Base-by-base conservation (phyloP, 176 grass and related monocot species). In the Carex scoparia region DNA sequence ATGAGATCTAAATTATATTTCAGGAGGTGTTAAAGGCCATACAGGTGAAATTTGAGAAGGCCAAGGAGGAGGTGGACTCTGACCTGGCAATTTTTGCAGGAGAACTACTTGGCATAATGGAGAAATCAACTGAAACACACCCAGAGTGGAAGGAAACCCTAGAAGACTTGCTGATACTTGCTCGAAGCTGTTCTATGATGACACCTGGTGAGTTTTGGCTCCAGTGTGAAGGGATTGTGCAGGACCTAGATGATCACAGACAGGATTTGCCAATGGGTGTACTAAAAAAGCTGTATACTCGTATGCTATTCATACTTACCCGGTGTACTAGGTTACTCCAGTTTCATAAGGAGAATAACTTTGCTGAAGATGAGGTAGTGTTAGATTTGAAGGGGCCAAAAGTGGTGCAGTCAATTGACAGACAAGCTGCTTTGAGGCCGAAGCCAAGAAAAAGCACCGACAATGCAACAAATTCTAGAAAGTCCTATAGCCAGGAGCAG, bases 71-170 rank as follows among this genome's bases (percentile, higher is more conserved):
- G 68, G 96, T 99, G 81, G 92, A 94, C 84, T 88, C 93, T 87
- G 96, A 99, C 83, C 85, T 99, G 85, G 93, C 96, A 81, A 84
- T 95, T 84, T 94, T 99, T 89, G 96, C 96, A 15, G 96, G 96
- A 60, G 96, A 99, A 69, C 90, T 99, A 85, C 87, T 99, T 81
- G 88, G 96, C 80, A 81, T 95, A 82, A 99, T 99, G 93, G 96
- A 99, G 59, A 99, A 99, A 86, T 92, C 94, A 14, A 66, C 91
- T 59, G 97, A 99, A 58, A 90, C 88, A 35, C 93, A 99, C 84
- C 91, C 96, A 75, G 96, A 94, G 49, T 99, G 97, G 97, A 99
- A 99, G 87, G 97, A 94, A 94, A 99, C 94, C 66, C 86, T 99
- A 79, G 97, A 99, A 80, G 97, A 99, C 85, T 62, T 99, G 77